A percentile compares a stretch with the other conserved stretches of the same genome.
Conservation (phyloP, 1,284 basidiomycete species). For the Peniophora sp. region DNA sequence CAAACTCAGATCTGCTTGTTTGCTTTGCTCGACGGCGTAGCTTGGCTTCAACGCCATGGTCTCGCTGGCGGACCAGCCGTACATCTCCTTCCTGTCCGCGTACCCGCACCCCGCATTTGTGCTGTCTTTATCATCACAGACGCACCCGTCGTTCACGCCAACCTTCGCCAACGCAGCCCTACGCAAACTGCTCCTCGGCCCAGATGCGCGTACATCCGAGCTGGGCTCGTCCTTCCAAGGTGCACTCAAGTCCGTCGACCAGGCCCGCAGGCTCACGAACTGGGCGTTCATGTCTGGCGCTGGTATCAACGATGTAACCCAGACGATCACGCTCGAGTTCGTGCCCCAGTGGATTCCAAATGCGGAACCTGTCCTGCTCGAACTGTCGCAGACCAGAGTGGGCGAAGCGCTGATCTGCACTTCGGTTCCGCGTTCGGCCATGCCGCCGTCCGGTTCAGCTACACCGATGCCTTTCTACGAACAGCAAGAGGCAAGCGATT, state of each 20-base stretch:
- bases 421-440: neutral
- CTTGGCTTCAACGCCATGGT: too few relatives aligned
- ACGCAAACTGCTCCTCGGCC: conserved; percentile 10
- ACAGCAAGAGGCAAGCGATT: too few relatives aligned
- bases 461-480: too few relatives aligned
- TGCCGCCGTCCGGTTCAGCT: neutral
- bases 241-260: neutral
- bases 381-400: neutral
- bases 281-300: neutral
- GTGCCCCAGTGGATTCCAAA: neutral
- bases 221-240: neutral
- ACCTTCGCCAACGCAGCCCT: conserved; percentile 13
- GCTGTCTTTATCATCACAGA: conserved; percentile 3
- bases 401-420: neutral
- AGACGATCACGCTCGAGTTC: neutral
- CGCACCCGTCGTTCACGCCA: conserved; percentile 8
- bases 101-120: conserved; percentile 15
- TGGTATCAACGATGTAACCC: neutral
- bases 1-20: too few relatives aligned
- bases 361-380: neutral
- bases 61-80: neutral
- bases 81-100: conserved; percentile 10
- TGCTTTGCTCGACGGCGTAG: too few relatives aligned
- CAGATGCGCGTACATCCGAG: conserved; percentile 3
- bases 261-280: neutral